These are phyloP conservation scores for Hordeum pubiflorum DNA, from an alignment of 202 grass and related monocot species.

Conservation along the genomic window DNA sequence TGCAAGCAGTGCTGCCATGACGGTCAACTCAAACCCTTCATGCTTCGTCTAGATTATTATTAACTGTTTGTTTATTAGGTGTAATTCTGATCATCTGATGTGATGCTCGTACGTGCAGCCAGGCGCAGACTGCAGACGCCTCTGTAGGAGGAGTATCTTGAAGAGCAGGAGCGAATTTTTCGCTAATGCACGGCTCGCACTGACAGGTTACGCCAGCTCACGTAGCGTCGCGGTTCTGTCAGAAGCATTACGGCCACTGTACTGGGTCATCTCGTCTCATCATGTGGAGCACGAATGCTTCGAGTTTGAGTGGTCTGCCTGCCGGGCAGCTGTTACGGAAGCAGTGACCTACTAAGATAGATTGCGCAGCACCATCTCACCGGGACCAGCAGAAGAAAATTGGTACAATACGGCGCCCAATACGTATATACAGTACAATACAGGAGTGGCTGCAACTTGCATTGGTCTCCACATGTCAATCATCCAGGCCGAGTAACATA, in stretches of 20 bases:
- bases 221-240: background rate
- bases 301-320: background rate
- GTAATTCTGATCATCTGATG: no score
- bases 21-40: background rate
- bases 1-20: background rate
- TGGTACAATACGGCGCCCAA: background rate
- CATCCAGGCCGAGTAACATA: conserved; percentile 8
- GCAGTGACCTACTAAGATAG: background rate
- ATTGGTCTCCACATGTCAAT: conserved; percentile 25
- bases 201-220: background rate
- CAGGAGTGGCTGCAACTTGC: background rate
- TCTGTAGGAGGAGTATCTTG: no score
- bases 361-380: background rate
- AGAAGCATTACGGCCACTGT: background rate
- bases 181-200: background rate
- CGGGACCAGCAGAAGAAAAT: background rate
- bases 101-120: background rate
- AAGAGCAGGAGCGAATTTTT: background rate
- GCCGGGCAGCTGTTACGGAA: background rate
- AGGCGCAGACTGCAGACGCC: background rate
- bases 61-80: no score
- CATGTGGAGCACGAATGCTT: background rate
- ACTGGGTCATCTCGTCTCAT: background rate
- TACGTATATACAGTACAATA: no score
- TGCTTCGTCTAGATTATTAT: background rate